Base-by-base conservation (phyloP, 2,329 filamentous ascomycete species). In the Aspergillus japonicus region DNA sequence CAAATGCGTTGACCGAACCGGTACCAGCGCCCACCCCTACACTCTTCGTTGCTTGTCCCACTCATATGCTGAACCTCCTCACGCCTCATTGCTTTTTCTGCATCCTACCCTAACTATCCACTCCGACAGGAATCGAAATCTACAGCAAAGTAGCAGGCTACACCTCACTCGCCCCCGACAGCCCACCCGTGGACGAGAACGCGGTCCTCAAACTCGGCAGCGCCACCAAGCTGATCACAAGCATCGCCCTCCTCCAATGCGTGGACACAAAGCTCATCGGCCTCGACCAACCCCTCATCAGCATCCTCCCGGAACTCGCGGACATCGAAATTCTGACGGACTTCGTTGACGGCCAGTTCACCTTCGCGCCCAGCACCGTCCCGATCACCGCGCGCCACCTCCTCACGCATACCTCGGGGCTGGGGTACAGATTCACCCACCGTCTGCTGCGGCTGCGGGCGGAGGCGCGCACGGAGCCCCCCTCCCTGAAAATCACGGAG, bases 201-300 rank as follows among this genome's bases (percentile, higher is more conserved):
- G 66, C 65, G 31, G 60, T 71, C 2, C 35, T 71, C 1, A 66
- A 60, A 24, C 44, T 67, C 21, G 69, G 66, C 14, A 69, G 66
- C 12, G 69, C 68, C 2, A 80, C 77, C 12, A 81, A 81, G 57
- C 69, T 87, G 2, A 62, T 85, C 56, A 79, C 83, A 2, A 78
- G 79, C 1, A 78, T 87, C 54, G 80, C 83, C 2, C 78, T 78
- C 1, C 66, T 87, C n/a, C 82, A 85, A 59, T 79, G 81, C 50
- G 82, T 86, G 2, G 83, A 87, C 39, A 75, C 80, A 6, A 82
- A 82, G 0, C 68, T 81, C 0, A 65, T 86, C 0, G 68, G 67
- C 1, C 72, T 86, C 0, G 76, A 80, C 8, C 78, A 77, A 2
- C 80, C 85, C 56, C 64, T 86, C 0, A 73, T 76, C 0, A 42